Conservation (phyloP, 768 basidiomycete species). For the Clitopilus passeckerianus region DNA sequence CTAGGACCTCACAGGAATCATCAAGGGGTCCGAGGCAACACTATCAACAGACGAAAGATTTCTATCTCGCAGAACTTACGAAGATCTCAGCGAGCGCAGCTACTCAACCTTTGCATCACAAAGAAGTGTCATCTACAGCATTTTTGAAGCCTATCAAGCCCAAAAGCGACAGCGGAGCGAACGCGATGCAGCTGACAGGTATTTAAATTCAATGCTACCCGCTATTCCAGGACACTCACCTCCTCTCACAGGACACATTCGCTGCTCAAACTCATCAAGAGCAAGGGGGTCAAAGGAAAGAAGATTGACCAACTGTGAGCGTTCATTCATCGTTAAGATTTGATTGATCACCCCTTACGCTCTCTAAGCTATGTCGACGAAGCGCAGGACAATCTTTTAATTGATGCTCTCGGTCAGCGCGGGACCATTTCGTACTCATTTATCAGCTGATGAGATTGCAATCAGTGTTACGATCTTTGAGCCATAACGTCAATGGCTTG, state of each 20-base stretch:
- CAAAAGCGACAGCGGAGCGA: constrained; percentile 37
- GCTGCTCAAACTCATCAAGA: constrained; percentile 32
- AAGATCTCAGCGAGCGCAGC: constrained; percentile 41
- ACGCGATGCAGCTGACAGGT: constrained; percentile 61
- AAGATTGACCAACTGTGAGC: constrained; percentile 54
- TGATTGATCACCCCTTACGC: background rate
- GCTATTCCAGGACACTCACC: constrained; percentile 40
- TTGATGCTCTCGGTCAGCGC: constrained; percentile 53
- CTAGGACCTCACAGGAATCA: constrained; percentile 37
- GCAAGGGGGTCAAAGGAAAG: constrained; percentile 27
- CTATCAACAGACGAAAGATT: constrained; percentile 26
- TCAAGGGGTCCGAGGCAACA: constrained; percentile 63
- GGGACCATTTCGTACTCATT: background rate
- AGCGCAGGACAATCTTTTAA: constrained; percentile 65
- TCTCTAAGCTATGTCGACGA: constrained; percentile 63
- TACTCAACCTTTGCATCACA: constrained; percentile 51
- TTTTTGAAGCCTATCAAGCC: constrained; percentile 50
- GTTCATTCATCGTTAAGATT: background rate
- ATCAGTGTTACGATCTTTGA: constrained; percentile 59
- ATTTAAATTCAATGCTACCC: background rate
- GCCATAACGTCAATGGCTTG: constrained; percentile 57
- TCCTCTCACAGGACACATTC: constrained; percentile 39
- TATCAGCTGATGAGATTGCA: background rate
- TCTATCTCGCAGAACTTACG: constrained; percentile 41
- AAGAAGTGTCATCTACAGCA: constrained; percentile 40